Percentiles rank a stretch among this genome's conserved stretches.
phyloP scores from a whole-genome alignment of 2,329 filamentous ascomycete genomes.

The Colletotrichum aenigma region DNA sequence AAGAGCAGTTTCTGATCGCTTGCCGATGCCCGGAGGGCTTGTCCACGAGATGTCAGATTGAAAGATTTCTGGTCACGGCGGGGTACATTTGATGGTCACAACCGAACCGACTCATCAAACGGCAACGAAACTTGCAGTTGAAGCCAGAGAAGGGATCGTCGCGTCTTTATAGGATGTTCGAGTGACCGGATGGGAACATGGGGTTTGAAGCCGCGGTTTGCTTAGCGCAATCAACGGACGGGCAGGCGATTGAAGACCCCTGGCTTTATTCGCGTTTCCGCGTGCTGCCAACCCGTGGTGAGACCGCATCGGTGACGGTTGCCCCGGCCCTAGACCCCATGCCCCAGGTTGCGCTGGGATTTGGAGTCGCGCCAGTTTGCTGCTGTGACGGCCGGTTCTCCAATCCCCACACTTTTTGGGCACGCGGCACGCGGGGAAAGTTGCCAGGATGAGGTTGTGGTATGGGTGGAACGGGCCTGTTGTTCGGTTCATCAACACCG shows the following conservation, averaged over 20 bases:
- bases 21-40: neutral
- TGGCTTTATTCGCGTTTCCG: neutral
- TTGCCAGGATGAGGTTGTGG: neutral
- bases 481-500: constrained; percentile 10
- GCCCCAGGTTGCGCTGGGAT: constrained; percentile 8
- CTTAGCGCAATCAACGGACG: neutral
- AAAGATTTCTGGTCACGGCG: neutral
- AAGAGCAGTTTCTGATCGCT: neutral
- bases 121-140: neutral
- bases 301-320: constrained; percentile 13
- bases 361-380: neutral
- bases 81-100: neutral
- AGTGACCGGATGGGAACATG: neutral
- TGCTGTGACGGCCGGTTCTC: neutral
- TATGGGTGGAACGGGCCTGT: neutral
- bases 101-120: constrained; percentile 7
- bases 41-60: neutral
- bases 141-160: constrained; percentile 14
- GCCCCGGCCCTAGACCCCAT: constrained; percentile 9
- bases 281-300: neutral
- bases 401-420: constrained; percentile 11
- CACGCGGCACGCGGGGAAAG: constrained; percentile 14
- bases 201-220: neutral
- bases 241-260: neutral
- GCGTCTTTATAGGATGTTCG: constrained; percentile 15